A percentile compares a stretch with the other conserved stretches of the same genome.
phyloP scores from a whole-genome alignment of 768 basidiomycete genomes.

The Tubosaeta brunneosetosa region DNA sequence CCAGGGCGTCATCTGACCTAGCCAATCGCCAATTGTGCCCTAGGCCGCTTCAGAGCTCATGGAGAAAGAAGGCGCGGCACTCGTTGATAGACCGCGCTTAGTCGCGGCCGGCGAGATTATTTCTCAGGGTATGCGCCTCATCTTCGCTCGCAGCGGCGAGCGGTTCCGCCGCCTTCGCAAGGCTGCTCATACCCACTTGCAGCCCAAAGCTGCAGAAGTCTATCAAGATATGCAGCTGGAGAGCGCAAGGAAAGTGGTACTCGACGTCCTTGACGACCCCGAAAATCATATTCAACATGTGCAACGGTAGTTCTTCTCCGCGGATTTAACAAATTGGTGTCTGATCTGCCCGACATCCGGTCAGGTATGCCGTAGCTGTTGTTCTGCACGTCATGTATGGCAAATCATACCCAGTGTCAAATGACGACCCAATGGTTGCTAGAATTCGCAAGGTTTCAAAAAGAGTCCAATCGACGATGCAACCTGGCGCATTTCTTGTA shows the following conservation, averaged over 20 bases:
- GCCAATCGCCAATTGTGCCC: too few species aligned
- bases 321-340: neutral
- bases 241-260: conserved; percentile 15
- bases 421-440: conserved; percentile 9
- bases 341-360: neutral
- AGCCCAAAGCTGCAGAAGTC: conserved; percentile 40
- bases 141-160: conserved; percentile 44
- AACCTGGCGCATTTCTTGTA: conserved; percentile 49
- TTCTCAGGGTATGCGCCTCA: conserved; percentile 49
- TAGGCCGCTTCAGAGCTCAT: conserved; percentile 54
- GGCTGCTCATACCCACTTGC: conserved; percentile 50
- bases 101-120: conserved; percentile 53
- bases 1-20: neutral
- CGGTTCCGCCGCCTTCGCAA: conserved; percentile 52
- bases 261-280: conserved; percentile 19
- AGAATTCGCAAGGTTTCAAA: conserved; percentile 16
- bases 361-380: conserved; percentile 21
- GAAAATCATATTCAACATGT: conserved; percentile 9
- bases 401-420: conserved; percentile 19
- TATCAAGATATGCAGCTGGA: conserved; percentile 45
- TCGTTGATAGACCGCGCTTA: conserved; percentile 45
- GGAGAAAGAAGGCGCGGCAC: conserved; percentile 51
- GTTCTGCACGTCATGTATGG: conserved; percentile 25
- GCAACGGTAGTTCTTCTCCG: conserved; percentile 4
- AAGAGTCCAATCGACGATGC: conserved; percentile 26